Percentiles rank a stretch among this genome's conserved stretches.
Conservation (phyloP, 169 alveolate genomes). For the Theileria annulata region DNA sequence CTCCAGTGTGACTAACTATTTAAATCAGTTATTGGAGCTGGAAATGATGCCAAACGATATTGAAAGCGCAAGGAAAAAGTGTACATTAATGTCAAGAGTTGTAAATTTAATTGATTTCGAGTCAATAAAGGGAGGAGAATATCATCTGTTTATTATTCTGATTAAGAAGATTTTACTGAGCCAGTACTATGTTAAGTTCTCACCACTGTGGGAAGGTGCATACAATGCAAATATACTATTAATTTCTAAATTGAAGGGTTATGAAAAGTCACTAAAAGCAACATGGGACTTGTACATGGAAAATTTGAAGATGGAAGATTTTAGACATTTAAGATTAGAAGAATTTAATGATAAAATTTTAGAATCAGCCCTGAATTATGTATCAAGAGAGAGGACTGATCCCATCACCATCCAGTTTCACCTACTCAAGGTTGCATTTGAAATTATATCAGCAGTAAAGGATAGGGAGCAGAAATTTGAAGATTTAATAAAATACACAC, state of each 20-base stretch:
- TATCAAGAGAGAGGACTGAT: constrained; percentile 22
- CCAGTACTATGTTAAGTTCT: constrained; percentile 47
- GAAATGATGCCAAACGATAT: constrained; percentile 25
- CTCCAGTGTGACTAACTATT: background rate
- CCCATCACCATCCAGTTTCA: constrained; percentile 44
- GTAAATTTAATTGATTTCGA: constrained; percentile 21
- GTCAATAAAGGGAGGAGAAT: background rate
- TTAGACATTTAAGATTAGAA: background rate
- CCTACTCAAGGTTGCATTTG: constrained; percentile 17
- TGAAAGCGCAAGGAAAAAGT: constrained; percentile 42
- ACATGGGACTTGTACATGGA: constrained; percentile 8
- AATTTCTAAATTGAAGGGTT: constrained; percentile 13
- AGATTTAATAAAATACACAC: constrained; percentile 26
- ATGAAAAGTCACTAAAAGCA: background rate
- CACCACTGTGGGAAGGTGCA: constrained; percentile 59
- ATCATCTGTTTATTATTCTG: background rate
- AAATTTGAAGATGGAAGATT: background rate
- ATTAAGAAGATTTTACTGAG: constrained; percentile 26
- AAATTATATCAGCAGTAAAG: constrained; percentile 15
- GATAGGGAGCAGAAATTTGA: constrained; percentile 6
- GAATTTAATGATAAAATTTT: background rate
- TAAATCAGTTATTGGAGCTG: constrained; percentile 33
- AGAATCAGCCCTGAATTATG: background rate
- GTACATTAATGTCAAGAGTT: constrained; percentile 29
- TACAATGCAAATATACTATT: background rate